A percentile compares a stretch with the other conserved stretches of the same genome.
Conservation (phyloP, 495 filamentous ascomycete genomes). For the Antarctomyces pellizariae region DNA sequence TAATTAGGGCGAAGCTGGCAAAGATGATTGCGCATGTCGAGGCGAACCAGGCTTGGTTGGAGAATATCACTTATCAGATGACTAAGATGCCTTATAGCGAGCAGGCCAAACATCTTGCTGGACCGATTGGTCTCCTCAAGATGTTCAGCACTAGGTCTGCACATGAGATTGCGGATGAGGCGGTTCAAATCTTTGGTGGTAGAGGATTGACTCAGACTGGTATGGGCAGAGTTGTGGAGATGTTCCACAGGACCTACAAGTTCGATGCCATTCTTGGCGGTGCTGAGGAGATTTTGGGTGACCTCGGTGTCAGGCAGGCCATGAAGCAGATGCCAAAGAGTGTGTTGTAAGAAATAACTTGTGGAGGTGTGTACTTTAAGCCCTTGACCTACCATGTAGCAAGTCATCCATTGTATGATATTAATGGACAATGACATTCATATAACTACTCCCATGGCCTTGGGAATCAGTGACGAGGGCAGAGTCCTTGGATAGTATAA, state of each 20-base stretch:
- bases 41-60: constrained; percentile 66
- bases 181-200: constrained; percentile 73
- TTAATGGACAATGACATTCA: too few relatives aligned
- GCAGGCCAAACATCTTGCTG: constrained; percentile 51
- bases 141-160: constrained; percentile 51
- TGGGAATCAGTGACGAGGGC: too few relatives aligned
- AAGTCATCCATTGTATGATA: too few relatives aligned
- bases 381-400: too few relatives aligned
- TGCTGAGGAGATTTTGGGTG: constrained; percentile 63
- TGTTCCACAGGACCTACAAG: constrained; percentile 69
- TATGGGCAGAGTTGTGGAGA: constrained; percentile 63
- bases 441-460: too few relatives aligned
- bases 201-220: constrained; percentile 58
- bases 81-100: constrained; percentile 60
- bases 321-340: constrained; percentile 66
- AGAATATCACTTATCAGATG: constrained; percentile 74
- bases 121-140: constrained; percentile 69
- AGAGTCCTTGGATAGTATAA: too few relatives aligned
- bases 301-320: constrained; percentile 63
- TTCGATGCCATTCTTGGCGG: constrained; percentile 76
- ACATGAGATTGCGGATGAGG: constrained; percentile 61
- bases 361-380: too few relatives aligned
- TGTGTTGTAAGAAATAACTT: constrained; percentile 40
- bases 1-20: constrained; percentile 70
- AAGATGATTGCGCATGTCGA: constrained; percentile 73